Conservation (phyloP, 108 stramenopile genomes). For the Epipyxis sp. region DNA sequence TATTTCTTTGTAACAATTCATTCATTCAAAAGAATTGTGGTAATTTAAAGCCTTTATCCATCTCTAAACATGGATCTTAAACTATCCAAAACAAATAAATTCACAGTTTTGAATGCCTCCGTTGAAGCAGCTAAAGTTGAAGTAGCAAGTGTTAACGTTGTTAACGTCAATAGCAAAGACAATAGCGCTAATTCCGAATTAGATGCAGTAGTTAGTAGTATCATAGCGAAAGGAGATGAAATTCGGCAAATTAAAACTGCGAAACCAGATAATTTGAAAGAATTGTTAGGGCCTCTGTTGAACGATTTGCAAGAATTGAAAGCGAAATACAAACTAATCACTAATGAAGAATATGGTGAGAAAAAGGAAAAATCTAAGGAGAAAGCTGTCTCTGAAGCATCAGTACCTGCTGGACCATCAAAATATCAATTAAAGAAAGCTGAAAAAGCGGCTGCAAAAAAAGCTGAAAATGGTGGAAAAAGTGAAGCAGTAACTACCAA, state of each 20-base stretch:
- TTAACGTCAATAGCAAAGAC: too few species aligned
- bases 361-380: constrained; percentile 43
- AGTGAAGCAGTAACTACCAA: neutral
- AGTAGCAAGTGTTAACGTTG: too few species aligned
- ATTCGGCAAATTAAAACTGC: constrained; percentile 71
- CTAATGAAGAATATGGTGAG: constrained; percentile 38
- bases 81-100: too few species aligned
- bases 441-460: constrained; percentile 72
- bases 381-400: constrained; percentile 29
- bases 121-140: too few species aligned
- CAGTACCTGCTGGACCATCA: constrained; percentile 48
- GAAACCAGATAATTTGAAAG: constrained; percentile 58
- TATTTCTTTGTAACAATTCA: too few species aligned
- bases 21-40: too few species aligned
- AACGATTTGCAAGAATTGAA: constrained; percentile 71
- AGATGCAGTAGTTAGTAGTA: too few species aligned
- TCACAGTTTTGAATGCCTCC: too few species aligned
- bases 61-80: too few species aligned
- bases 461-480: constrained; percentile 70
- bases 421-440: constrained; percentile 56
- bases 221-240: constrained; percentile 74
- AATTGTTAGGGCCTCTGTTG: constrained; percentile 69
- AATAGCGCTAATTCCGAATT: too few species aligned
- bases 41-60: too few species aligned
- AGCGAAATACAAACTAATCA: constrained; percentile 10